Evolutionary conservation across 352 stramenopile species (phyloP).

Genomic region (Phytopythium cucurbitacearum): DNA sequence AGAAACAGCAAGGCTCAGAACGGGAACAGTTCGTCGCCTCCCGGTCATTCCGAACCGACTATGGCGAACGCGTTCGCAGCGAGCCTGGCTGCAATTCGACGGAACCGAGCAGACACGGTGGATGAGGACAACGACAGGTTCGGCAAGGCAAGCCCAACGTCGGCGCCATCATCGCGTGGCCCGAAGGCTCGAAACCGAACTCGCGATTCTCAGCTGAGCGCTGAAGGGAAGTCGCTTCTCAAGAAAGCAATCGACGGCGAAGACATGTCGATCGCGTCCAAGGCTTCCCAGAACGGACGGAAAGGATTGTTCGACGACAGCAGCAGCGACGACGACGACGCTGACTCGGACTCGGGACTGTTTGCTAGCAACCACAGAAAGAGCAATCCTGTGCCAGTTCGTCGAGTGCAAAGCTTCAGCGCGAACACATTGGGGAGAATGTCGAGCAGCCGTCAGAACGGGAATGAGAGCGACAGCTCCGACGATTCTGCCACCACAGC

Average conservation of each 20-base stretch:
- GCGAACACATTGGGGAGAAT: background rate
- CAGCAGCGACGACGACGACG: constrained; percentile 43
- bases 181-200: constrained; percentile 43
- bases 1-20: constrained; percentile 3
- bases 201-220: constrained; percentile 67
- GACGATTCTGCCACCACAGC: constrained; percentile 26
- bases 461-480: constrained; percentile 26
- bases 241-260: constrained; percentile 54
- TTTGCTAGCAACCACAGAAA: constrained; percentile 32
- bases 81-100: constrained; percentile 69
- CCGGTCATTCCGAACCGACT: constrained; percentile 13
- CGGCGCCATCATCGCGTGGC: constrained; percentile 5
- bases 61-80: constrained; percentile 70
- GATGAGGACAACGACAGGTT: constrained; percentile 29
- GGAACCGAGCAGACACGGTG: constrained; percentile 59
- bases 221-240: constrained; percentile 70
- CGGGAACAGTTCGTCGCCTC: background rate
- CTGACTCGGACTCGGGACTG: constrained; percentile 40
- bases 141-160: constrained; percentile 13
- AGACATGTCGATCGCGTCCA: constrained; percentile 10
- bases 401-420: constrained; percentile 9
- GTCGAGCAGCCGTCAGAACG: constrained; percentile 7
- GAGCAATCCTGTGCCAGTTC: constrained; percentile 21
- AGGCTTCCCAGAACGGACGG: constrained; percentile 27
- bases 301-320: constrained; percentile 83